Evolutionary conservation across 2,329 filamentous ascomycete species (phyloP).

Genomic region (Cladosporium sp.): DNA sequence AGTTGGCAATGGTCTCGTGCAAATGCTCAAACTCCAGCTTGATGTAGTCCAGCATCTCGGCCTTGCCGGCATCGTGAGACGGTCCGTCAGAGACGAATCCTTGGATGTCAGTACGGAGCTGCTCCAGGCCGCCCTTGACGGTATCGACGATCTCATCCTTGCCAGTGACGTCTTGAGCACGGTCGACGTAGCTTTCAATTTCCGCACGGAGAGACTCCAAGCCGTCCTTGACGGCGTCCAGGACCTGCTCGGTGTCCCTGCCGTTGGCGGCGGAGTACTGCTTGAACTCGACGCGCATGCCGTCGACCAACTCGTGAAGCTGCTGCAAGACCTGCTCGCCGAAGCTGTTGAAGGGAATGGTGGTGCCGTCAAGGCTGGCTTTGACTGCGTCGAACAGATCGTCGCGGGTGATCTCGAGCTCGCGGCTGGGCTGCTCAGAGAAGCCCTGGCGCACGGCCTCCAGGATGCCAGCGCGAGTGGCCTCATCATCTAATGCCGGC

Average conservation of each 20-base stretch:
- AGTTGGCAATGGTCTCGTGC: constrained; percentile 48
- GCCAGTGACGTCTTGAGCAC: constrained; percentile 58
- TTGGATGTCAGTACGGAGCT: constrained; percentile 56
- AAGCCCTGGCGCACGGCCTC: constrained; percentile 55
- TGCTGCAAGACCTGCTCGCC: constrained; percentile 55
- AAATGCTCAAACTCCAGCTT: constrained; percentile 55
- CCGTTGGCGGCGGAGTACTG: constrained; percentile 74
- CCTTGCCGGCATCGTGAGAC: constrained; percentile 36
- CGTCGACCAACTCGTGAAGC: constrained; percentile 53
- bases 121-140: constrained; percentile 58
- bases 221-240: constrained; percentile 82
- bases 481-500: constrained; percentile 36
- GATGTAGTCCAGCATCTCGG: constrained; percentile 46
- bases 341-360: constrained; percentile 46
- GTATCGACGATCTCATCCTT: constrained; percentile 74
- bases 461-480: constrained; percentile 51
- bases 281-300: constrained; percentile 62
- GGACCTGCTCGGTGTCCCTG: constrained; percentile 77
- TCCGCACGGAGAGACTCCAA: constrained; percentile 73
- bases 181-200: constrained; percentile 75
- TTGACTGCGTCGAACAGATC: constrained; percentile 55
- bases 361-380: constrained; percentile 49
- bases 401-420: constrained; percentile 44
- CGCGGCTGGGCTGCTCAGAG: constrained; percentile 38
- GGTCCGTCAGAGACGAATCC: constrained; percentile 42